A percentile compares a stretch with the other conserved stretches of the same genome.
Evolutionary conservation across 2,329 filamentous ascomycete species (phyloP).

Genomic region (Pseudogymnoascus sp.): DNA sequence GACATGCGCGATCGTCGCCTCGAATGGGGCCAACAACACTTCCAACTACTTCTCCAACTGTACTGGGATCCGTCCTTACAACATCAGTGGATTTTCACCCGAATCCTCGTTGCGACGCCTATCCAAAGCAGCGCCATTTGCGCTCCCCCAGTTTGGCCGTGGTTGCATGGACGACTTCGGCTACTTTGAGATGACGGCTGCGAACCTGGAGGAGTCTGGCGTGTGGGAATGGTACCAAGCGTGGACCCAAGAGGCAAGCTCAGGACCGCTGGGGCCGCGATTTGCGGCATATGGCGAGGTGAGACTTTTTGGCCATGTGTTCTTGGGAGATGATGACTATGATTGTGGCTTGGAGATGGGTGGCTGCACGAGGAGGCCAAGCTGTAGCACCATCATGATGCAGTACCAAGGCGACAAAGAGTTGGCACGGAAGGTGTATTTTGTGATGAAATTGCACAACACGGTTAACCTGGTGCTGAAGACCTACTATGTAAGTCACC

Average conservation of each 20-base stretch:
- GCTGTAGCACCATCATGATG: background rate
- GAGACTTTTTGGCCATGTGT: background rate
- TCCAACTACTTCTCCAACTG: background rate
- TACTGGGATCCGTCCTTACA: background rate
- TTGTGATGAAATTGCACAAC: slow-evolving; percentile 10
- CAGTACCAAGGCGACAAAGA: background rate
- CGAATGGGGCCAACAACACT: background rate
- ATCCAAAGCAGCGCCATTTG: background rate
- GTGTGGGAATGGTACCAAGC: slow-evolving; percentile 1
- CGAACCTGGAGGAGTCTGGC: background rate
- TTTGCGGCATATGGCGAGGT: background rate
- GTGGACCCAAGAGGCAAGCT: background rate
- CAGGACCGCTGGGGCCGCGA: background rate
- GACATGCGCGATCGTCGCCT: background rate
- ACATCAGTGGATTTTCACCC: background rate
- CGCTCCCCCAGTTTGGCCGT: background rate
- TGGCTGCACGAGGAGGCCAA: slow-evolving; percentile 2
- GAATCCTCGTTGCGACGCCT: background rate
- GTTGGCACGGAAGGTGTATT: slow-evolving; percentile 12
- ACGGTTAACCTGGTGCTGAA: slow-evolving; percentile 8
- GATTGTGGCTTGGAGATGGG: slow-evolving; percentile 7
- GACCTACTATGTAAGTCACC: background rate
- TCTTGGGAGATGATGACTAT: background rate
- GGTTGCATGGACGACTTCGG: slow-evolving; percentile 8
- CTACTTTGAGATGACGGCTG: slow-evolving; percentile 5